A percentile compares a stretch with the other conserved stretches of the same genome.
Conservation (phyloP, 345 rosid species). For the Arabidopsis suecica region DNA sequence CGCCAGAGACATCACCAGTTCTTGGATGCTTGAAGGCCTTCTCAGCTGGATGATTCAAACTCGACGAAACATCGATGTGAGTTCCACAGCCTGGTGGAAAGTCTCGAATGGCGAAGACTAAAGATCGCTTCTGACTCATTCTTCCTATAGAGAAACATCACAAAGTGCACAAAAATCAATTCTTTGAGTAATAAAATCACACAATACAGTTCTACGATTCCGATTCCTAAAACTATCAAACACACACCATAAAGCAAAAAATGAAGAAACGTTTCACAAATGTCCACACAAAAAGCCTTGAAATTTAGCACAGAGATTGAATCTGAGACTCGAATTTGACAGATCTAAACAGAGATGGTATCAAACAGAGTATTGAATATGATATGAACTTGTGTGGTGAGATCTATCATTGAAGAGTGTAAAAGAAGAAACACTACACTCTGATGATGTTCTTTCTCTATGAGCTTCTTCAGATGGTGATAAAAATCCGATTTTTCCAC, state of each 20-base stretch:
- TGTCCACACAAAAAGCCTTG: neutral
- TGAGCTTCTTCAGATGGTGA: too few relatives aligned
- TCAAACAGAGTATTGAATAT: neutral
- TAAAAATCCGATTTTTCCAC: neutral
- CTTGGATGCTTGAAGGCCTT: neutral
- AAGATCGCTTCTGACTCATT: constrained; percentile 6
- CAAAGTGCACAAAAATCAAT: neutral
- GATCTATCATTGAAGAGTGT: too few relatives aligned
- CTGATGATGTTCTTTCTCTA: too few relatives aligned
- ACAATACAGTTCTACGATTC: neutral
- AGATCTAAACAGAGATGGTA: neutral
- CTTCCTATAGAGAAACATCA: constrained; percentile 12
- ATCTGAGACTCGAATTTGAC: neutral
- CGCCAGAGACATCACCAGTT: neutral
- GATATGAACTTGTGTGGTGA: too few relatives aligned
- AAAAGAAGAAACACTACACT: too few relatives aligned
- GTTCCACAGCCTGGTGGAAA: constrained; percentile 34
- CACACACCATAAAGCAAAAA: neutral
- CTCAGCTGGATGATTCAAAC: neutral
- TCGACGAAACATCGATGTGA: neutral
- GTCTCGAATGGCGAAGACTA: constrained; percentile 26
- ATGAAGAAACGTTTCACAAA: neutral
- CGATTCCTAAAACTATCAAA: neutral
- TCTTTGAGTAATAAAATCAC: neutral
- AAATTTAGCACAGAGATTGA: neutral